These are phyloP conservation scores for Excoecaria cochinchinensis DNA, from an alignment of 345 rosid species.

Conservation along the genomic window DNA sequence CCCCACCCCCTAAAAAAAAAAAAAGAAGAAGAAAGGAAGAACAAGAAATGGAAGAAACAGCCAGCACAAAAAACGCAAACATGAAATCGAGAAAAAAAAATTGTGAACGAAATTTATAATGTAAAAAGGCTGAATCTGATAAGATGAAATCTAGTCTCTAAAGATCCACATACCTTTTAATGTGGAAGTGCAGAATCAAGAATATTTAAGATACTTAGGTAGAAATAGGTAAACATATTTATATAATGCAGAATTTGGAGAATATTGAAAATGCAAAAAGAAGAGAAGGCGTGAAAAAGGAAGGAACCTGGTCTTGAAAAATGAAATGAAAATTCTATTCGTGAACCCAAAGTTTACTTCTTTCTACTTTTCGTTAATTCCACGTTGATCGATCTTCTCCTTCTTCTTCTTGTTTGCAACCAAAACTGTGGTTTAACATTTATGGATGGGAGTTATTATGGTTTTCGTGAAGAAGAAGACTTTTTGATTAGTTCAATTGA, in stretches of 20 bases:
- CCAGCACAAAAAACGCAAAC: not conserved
- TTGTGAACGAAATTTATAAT: not conserved
- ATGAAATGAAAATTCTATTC: not conserved
- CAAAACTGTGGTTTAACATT: not conserved
- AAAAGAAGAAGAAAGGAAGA: not conserved
- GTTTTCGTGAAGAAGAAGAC: not conserved
- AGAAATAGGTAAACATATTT: not conserved
- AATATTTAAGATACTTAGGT: not conserved
- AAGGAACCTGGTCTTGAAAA: constrained; percentile 5
- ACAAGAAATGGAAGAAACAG: not conserved
- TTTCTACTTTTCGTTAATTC: not conserved
- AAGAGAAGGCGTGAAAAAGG: not conserved
- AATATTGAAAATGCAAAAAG: not conserved
- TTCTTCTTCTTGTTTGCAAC: not conserved
- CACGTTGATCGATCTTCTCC: not conserved
- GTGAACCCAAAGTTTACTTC: not conserved
- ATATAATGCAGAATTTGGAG: not conserved
- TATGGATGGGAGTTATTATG: not conserved
- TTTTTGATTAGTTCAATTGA: not conserved
- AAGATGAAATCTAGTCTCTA: not conserved
- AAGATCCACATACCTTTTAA: constrained; percentile 7
- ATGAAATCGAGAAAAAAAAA: not conserved
- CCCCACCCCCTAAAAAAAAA: not conserved
- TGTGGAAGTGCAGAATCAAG: not conserved
- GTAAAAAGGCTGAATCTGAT: not conserved